Percentiles rank a stretch among this genome's conserved stretches.
Evolutionary conservation across 495 filamentous ascomycete species (phyloP).

Genomic region (Amniculicola lignicola): DNA sequence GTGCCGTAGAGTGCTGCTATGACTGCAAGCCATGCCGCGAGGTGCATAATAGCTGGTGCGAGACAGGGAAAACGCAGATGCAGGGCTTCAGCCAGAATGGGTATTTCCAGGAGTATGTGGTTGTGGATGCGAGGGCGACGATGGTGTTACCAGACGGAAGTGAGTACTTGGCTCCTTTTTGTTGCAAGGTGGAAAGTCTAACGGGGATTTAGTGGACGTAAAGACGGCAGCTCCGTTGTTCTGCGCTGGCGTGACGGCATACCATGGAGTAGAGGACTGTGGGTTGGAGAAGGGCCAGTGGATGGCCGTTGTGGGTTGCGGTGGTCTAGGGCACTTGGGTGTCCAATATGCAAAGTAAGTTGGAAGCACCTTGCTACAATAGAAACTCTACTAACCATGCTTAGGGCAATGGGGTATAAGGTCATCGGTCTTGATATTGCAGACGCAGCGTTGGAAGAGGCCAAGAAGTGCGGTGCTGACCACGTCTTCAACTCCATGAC

Average conservation of each 20-base stretch:
- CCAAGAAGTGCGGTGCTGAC: constrained; percentile 35
- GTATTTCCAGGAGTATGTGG: constrained; percentile 37
- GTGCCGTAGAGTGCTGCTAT: constrained; percentile 36
- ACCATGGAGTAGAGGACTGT: constrained; percentile 33
- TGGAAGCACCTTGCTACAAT: not conserved
- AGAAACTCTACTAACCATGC: not conserved
- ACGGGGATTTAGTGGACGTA: constrained; percentile 28
- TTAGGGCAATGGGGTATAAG: constrained; percentile 33
- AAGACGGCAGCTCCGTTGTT: constrained; percentile 36
- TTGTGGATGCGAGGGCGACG: constrained; percentile 29
- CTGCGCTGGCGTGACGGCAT: constrained; percentile 39
- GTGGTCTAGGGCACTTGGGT: constrained; percentile 36
- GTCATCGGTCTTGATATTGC: constrained; percentile 39
- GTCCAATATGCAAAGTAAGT: constrained; percentile 37
- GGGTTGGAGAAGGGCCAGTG: constrained; percentile 30
- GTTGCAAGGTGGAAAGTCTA: not conserved
- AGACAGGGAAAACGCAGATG: constrained; percentile 32
- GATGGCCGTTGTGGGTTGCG: constrained; percentile 37
- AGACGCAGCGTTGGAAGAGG: constrained; percentile 30
- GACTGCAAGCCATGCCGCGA: constrained; percentile 32
- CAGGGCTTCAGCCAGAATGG: constrained; percentile 37
- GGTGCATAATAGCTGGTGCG: constrained; percentile 29
- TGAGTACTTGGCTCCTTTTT: not conserved
- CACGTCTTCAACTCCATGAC: constrained; percentile 35
- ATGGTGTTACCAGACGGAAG: constrained; percentile 32